phyloP scores from a whole-genome alignment of 306 rosid genomes.

The Pyrus pyrifolia region DNA sequence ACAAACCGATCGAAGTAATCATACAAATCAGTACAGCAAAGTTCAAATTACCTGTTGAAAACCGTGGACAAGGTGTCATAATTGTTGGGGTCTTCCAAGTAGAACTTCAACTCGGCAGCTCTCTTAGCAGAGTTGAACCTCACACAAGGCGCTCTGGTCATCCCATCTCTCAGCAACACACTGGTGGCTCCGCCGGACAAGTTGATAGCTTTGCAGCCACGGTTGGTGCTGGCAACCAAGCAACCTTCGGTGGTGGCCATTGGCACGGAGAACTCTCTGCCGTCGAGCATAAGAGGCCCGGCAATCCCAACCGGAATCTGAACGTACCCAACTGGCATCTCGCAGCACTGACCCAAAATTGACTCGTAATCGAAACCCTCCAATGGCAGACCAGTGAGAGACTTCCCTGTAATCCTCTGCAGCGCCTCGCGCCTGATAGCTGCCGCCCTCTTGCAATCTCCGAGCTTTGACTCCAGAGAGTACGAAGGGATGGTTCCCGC shows the following conservation, averaged over 20 bases:
- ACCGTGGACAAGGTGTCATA: constrained; percentile 48
- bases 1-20: neutral
- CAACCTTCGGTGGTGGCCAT: constrained; percentile 96
- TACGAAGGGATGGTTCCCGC: constrained; percentile 60
- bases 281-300: constrained; percentile 71
- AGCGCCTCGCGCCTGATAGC: constrained; percentile 55
- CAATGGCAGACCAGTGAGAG: constrained; percentile 50
- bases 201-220: constrained; percentile 83
- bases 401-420: constrained; percentile 47
- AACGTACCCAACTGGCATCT: constrained; percentile 79
- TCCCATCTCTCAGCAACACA: constrained; percentile 56
- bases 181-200: constrained; percentile 73
- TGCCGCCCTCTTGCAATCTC: constrained; percentile 63
- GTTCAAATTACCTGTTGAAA: constrained; percentile 53
- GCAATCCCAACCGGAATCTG: constrained; percentile 92
- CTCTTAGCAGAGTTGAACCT: constrained; percentile 58
- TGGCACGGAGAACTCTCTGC: constrained; percentile 60
- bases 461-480: constrained; percentile 57
- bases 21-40: neutral
- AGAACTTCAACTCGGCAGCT: constrained; percentile 70
- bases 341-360: constrained; percentile 88
- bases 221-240: constrained; percentile 77
- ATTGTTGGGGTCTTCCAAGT: constrained; percentile 56
- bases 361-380: constrained; percentile 74
- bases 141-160: constrained; percentile 90